These are phyloP conservation scores for Alisma plantagoaquatica DNA, from an alignment of 106 monocot genomes.

Conservation along the genomic window DNA sequence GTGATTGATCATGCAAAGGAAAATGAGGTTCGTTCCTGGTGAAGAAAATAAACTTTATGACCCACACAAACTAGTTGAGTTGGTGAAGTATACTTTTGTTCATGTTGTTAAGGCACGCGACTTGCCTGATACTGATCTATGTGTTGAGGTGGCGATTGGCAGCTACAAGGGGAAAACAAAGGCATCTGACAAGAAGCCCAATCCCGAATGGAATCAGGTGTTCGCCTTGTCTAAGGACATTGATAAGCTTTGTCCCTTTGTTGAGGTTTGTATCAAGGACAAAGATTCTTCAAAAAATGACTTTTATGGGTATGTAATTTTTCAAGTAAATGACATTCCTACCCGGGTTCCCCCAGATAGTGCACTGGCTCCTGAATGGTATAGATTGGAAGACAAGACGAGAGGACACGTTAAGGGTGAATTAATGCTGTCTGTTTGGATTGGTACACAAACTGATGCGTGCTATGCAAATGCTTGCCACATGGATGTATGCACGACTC, in stretches of 20 bases:
- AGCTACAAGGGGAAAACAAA: slow-evolving; percentile 38
- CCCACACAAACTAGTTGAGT: slow-evolving; percentile 59
- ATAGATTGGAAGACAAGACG: slow-evolving; percentile 27
- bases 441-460: slow-evolving; percentile 67
- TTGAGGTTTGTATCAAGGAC: slow-evolving; percentile 47
- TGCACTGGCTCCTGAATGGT: slow-evolving; percentile 70
- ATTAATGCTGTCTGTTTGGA: slow-evolving; percentile 62
- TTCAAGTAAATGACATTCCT: slow-evolving; percentile 55
- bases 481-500: slow-evolving; percentile 14
- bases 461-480: slow-evolving; percentile 40
- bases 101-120: slow-evolving; percentile 61
- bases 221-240: slow-evolving; percentile 49
- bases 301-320: slow-evolving; percentile 34
- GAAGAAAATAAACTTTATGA: slow-evolving; percentile 34
- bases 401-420: slow-evolving; percentile 45
- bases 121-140: slow-evolving; percentile 44
- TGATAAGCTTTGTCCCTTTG: slow-evolving; percentile 19
- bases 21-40: too few species aligned
- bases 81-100: slow-evolving; percentile 56
- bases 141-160: slow-evolving; percentile 43
- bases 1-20: too few species aligned
- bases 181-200: slow-evolving; percentile 40
- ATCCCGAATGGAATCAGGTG: slow-evolving; percentile 66
- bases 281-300: slow-evolving; percentile 36
- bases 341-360: slow-evolving; percentile 53